Percentiles rank a stretch among this genome's conserved stretches.
These are phyloP conservation scores for Medicago ruthenica DNA, from an alignment of 306 rosid species.

Conservation along the genomic window DNA sequence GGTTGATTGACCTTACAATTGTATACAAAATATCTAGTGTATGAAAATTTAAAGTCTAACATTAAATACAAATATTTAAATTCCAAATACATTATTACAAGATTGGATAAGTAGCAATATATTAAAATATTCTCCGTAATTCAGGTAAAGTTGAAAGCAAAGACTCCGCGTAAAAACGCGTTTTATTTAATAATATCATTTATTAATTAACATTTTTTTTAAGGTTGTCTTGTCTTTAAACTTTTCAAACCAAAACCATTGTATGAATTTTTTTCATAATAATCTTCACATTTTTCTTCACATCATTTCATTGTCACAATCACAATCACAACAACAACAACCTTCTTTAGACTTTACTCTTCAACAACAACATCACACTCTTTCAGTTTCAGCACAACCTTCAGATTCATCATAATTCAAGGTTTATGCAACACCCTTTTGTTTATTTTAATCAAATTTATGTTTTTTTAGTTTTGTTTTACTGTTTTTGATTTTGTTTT, in stretches of 20 bases:
- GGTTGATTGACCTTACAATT: no score
- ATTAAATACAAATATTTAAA: no score
- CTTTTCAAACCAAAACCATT: constrained; percentile 35
- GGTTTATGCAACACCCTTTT: constrained; percentile 34
- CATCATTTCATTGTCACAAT: constrained; percentile 9
- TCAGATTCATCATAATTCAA: constrained; percentile 50
- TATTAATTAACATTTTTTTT: not conserved
- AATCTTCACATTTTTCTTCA: constrained; percentile 15
- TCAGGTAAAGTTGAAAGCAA: not conserved
- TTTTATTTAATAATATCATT: not conserved
- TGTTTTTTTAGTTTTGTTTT: not conserved
- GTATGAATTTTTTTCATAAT: constrained; percentile 27
- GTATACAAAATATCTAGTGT: no score
- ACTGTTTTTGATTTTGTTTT: constrained; percentile 27
- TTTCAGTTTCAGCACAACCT: constrained; percentile 13
- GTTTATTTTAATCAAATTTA: constrained; percentile 2
- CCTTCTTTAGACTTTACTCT: constrained; percentile 34
- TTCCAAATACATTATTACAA: no score
- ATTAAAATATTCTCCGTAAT: not conserved
- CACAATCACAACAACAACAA: constrained; percentile 27
- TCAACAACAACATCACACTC: constrained; percentile 39
- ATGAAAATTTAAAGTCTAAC: not conserved
- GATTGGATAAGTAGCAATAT: not conserved
- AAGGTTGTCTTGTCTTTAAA: constrained; percentile 26
- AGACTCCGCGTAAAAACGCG: constrained; percentile 16